These are phyloP conservation scores for Castanopsis chinensis DNA, from an alignment of 306 rosid species.

Conservation along the genomic window DNA sequence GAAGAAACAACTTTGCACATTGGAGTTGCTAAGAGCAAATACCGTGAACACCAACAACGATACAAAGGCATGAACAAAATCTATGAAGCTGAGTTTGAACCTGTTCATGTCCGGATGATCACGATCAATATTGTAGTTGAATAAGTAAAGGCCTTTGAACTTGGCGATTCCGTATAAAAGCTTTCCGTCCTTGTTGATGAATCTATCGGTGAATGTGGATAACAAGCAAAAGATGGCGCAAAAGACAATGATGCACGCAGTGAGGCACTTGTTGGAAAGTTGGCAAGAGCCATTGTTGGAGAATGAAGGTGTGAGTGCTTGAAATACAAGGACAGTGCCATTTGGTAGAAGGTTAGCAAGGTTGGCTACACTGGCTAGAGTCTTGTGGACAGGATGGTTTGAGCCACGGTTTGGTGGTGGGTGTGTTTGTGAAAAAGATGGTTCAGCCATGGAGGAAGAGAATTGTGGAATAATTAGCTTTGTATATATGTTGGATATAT, in stretches of 20 bases:
- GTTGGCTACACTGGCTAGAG: conserved; percentile 33
- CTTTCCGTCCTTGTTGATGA: conserved; percentile 12
- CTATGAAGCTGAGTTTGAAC: conserved; percentile 10
- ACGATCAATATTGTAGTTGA: neutral
- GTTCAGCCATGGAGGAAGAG: conserved; percentile 17
- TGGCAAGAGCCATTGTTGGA: conserved; percentile 45
- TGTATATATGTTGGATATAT: neutral
- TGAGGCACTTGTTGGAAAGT: conserved; percentile 26
- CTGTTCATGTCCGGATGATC: neutral
- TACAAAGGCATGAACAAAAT: conserved; percentile 34
- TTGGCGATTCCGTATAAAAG: conserved; percentile 14
- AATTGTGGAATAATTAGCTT: neutral
- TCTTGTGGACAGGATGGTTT: conserved; percentile 16
- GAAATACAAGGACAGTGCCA: conserved; percentile 38
- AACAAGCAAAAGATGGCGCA: conserved; percentile 32
- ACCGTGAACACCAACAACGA: conserved; percentile 45
- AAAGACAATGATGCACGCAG: neutral
- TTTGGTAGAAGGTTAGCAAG: conserved; percentile 42
- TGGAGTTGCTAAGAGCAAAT: conserved; percentile 35
- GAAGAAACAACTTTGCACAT: conserved; percentile 43
- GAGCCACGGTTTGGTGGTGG: neutral
- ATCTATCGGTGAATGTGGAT: conserved; percentile 36
- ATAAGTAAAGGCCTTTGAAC: conserved; percentile 18
- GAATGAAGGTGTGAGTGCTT: conserved; percentile 35
- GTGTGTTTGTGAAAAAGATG: neutral